phyloP scores from a whole-genome alignment of 805 yeast species.

The Starmerella apis region DNA sequence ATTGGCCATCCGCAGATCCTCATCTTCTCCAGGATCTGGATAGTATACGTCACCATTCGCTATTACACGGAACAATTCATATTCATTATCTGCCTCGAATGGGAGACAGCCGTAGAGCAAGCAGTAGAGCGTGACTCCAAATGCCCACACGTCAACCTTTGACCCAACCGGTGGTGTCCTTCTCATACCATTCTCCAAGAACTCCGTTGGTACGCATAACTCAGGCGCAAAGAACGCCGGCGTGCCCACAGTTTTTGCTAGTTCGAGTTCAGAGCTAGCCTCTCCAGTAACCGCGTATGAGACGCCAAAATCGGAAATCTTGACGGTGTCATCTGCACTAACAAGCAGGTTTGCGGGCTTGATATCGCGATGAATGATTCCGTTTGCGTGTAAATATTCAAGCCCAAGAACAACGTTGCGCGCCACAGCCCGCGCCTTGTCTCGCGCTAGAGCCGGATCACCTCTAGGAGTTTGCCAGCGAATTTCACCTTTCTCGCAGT shows the following conservation, averaged over 20 bases:
- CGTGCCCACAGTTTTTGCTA: slow-evolving; percentile 94
- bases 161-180: slow-evolving; percentile 48
- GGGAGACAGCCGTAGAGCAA: slow-evolving; percentile 81
- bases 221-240: slow-evolving; percentile 97
- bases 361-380: slow-evolving; percentile 74
- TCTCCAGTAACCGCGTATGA: slow-evolving; percentile 52
- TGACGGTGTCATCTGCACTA: slow-evolving; percentile 58
- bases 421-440: slow-evolving; percentile 58
- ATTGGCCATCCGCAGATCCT: slow-evolving; percentile 31
- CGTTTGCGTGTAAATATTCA: slow-evolving; percentile 82
- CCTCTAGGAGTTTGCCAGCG: slow-evolving; percentile 55
- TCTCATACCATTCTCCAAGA: slow-evolving; percentile 19
- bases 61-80: slow-evolving; percentile 73
- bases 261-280: slow-evolving; percentile 55
- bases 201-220: slow-evolving; percentile 40
- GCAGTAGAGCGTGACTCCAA: slow-evolving; percentile 86
- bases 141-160: slow-evolving; percentile 95
- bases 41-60: slow-evolving; percentile 49
- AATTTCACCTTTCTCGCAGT: slow-evolving; percentile 81
- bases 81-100: slow-evolving; percentile 77
- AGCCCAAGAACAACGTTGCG: slow-evolving; percentile 79
- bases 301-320: slow-evolving; percentile 95
- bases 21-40: slow-evolving; percentile 36
- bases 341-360: slow-evolving; percentile 87
- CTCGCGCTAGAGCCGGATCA: slow-evolving; percentile 58